These are phyloP conservation scores for Ceratocystiopsis brevicomis DNA, from an alignment of 2,329 filamentous ascomycete species.

Conservation along the genomic window DNA sequence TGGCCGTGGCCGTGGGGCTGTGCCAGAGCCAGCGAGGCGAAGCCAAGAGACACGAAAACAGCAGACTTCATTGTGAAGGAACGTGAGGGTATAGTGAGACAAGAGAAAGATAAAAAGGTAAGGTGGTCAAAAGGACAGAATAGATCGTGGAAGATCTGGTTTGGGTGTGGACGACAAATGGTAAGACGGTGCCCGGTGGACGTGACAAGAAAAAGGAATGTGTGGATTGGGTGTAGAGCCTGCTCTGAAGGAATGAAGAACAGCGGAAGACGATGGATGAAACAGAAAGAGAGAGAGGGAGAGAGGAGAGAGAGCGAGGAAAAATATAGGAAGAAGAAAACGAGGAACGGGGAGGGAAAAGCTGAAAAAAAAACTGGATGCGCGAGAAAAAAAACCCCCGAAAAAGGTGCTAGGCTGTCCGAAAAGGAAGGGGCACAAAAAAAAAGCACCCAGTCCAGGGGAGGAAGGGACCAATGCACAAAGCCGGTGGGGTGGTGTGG, in stretches of 20 bases:
- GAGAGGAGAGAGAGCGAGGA: background rate
- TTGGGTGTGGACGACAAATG: background rate
- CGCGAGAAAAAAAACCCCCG: background rate
- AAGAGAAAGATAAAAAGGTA: background rate
- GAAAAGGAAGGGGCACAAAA: background rate
- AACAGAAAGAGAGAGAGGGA: background rate
- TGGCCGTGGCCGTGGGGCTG: slow-evolving; percentile 29
- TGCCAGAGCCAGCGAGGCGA: slow-evolving; percentile 28
- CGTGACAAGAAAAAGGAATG: background rate
- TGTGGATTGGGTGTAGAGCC: slow-evolving; percentile 1
- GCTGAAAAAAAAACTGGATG: background rate
- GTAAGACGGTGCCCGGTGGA: background rate
- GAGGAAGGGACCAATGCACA: slow-evolving; percentile 1
- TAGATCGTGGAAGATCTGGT: background rate
- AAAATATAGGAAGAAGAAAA: background rate
- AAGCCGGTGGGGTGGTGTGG: slow-evolving; percentile 1
- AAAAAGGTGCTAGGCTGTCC: too few species aligned
- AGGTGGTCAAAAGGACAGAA: background rate
- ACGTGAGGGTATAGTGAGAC: background rate
- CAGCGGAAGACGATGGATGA: slow-evolving; percentile 1
- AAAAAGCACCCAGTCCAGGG: background rate
- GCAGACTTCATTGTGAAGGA: slow-evolving; percentile 23
- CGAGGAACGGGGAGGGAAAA: background rate
- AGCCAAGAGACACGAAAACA: slow-evolving; percentile 17
- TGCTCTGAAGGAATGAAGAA: slow-evolving; percentile 12